A percentile compares a stretch with the other conserved stretches of the same genome.
phyloP scores from a whole-genome alignment of 2,329 filamentous ascomycete species.

The Nemania sp. region DNA sequence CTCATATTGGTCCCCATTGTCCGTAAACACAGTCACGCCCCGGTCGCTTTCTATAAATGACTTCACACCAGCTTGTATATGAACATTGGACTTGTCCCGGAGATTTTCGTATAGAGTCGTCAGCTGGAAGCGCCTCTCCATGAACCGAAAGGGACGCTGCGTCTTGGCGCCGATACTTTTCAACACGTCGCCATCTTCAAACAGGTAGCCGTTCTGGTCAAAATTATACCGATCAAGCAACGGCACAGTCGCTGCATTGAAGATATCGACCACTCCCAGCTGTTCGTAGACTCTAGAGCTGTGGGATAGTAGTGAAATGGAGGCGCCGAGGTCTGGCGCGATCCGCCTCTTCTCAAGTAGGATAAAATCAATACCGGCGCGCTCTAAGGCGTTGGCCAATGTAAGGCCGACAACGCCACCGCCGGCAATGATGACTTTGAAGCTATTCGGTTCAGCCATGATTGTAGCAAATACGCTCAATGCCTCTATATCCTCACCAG shows the following conservation, averaged over 20 bases:
- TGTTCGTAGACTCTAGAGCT: constrained; percentile 24
- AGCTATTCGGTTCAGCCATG: constrained; percentile 6
- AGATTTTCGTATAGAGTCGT: constrained; percentile 19
- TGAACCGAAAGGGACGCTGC: constrained; percentile 12
- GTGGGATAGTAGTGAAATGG: constrained; percentile 21
- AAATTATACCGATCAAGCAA: constrained; percentile 18
- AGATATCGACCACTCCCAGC: constrained; percentile 18
- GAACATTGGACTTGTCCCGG: constrained; percentile 23
- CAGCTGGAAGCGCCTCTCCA: constrained; percentile 25
- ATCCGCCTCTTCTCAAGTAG: constrained; percentile 26
- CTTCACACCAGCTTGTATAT: constrained; percentile 8
- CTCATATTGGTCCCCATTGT: constrained; percentile 16
- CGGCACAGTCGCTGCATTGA: constrained; percentile 16
- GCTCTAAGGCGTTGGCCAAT: constrained; percentile 23
- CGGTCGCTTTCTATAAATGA: constrained; percentile 18
- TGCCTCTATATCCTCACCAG: no score
- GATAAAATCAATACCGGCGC: constrained; percentile 25
- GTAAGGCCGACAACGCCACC: constrained; percentile 21
- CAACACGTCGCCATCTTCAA: constrained; percentile 18
- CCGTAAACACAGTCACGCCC: constrained; percentile 20
- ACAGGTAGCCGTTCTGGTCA: constrained; percentile 12
- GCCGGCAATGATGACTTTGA: constrained; percentile 29
- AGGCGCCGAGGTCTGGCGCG: constrained; percentile 23
- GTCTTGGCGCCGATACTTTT: constrained; percentile 11
- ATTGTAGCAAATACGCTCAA: no score